A percentile compares a stretch with the other conserved stretches of the same genome.
These are phyloP conservation scores for Heritiera littoralis DNA, from an alignment of 345 rosid genomes.

Conservation along the genomic window DNA sequence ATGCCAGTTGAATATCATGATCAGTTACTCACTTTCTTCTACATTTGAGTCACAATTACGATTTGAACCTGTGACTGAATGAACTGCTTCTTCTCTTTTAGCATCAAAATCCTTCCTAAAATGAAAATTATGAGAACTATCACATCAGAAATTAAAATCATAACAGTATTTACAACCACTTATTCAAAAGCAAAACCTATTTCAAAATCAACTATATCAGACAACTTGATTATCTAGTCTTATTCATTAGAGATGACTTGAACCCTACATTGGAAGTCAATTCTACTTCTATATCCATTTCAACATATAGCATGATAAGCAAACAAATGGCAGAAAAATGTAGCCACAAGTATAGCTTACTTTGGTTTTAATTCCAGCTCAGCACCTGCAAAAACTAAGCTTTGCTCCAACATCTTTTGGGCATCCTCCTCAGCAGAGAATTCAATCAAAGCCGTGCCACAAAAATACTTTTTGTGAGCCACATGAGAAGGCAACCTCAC, in stretches of 20 bases:
- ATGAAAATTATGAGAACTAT: neutral
- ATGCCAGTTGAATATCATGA: neutral
- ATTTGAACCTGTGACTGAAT: constrained; percentile 34
- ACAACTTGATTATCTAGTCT: neutral
- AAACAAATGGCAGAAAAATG: constrained; percentile 12
- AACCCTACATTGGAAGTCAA: neutral
- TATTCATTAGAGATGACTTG: neutral
- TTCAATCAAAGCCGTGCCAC: constrained; percentile 87
- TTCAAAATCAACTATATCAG: neutral
- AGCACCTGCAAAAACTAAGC: constrained; percentile 65
- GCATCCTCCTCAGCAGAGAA: constrained; percentile 79
- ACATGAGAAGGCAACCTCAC: constrained; percentile 91
- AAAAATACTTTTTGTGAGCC: constrained; percentile 63
- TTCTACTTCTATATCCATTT: neutral
- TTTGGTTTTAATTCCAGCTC: constrained; percentile 76
- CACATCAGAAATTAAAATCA: neutral
- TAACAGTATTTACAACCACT: neutral
- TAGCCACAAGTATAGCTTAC: constrained; percentile 43
- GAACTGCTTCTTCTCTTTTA: constrained; percentile 54
- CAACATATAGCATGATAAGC: neutral
- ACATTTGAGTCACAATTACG: constrained; percentile 44
- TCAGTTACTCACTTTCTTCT: constrained; percentile 52
- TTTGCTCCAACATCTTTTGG: constrained; percentile 53
- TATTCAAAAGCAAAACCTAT: neutral
- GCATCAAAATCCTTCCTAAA: constrained; percentile 87